Conservation (phyloP, 768 basidiomycete species). For the Macrolepiota fuliginosa region DNA sequence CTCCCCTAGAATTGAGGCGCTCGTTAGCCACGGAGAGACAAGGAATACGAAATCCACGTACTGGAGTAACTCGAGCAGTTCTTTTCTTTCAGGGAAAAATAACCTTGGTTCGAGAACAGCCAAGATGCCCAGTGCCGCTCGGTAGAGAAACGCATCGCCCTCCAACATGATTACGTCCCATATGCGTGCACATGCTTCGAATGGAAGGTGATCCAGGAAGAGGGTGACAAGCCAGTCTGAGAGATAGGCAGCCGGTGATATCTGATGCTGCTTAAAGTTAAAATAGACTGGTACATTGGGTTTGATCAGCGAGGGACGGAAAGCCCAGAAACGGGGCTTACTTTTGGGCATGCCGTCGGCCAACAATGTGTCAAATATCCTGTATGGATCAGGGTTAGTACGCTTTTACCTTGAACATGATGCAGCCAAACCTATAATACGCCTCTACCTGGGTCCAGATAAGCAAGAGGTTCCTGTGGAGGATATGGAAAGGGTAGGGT, state of each 20-base stretch:
- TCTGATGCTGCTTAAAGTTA: slow-evolving; percentile 92
- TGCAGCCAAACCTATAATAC: slow-evolving; percentile 70
- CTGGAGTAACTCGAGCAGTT: slow-evolving; percentile 77
- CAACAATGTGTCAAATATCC: slow-evolving; percentile 89
- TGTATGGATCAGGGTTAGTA: slow-evolving; percentile 26
- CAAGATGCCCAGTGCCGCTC: slow-evolving; percentile 78
- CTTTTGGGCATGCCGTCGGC: slow-evolving; percentile 95
- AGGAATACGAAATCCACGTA: slow-evolving; percentile 30
- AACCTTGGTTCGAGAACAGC: slow-evolving; percentile 81
- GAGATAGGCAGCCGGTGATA: slow-evolving; percentile 83
- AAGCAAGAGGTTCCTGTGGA: slow-evolving; percentile 15
- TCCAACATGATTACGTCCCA: slow-evolving; percentile 89
- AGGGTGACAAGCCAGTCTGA: slow-evolving; percentile 79
- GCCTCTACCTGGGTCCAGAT: slow-evolving; percentile 70
- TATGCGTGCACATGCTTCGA: slow-evolving; percentile 84
- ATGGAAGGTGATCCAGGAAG: slow-evolving; percentile 84
- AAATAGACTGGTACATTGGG: slow-evolving; percentile 64
- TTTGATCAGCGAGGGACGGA: slow-evolving; percentile 9
- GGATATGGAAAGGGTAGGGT: neutral
- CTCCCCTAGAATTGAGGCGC: slow-evolving; percentile 51
- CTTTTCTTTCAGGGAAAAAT: slow-evolving; percentile 83
- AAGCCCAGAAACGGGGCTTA: slow-evolving; percentile 31
- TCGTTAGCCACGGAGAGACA: slow-evolving; percentile 7
- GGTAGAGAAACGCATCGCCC: slow-evolving; percentile 88
- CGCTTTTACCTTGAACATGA: neutral